These are phyloP conservation scores for Mycena galericulata DNA, from an alignment of 768 basidiomycete genomes.

Conservation along the genomic window DNA sequence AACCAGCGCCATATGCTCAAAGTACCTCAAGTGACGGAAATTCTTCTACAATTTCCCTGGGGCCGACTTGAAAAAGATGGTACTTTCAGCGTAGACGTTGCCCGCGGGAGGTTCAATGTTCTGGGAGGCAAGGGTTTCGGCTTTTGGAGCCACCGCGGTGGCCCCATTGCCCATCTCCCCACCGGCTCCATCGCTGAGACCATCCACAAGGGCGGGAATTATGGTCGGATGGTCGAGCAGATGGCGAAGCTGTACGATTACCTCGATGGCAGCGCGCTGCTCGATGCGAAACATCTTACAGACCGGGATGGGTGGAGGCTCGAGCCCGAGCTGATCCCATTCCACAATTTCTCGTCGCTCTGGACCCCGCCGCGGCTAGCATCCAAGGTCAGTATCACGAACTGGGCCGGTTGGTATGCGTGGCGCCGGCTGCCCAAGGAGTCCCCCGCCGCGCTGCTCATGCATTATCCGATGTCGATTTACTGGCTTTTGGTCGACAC, in stretches of 20 bases:
- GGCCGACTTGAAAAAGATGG: constrained; percentile 56
- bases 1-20: constrained; percentile 39
- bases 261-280: constrained; percentile 49
- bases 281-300: constrained; percentile 40
- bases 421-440: constrained; percentile 54
- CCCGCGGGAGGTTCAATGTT: constrained; percentile 50
- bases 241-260: constrained; percentile 36
- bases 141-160: constrained; percentile 54
- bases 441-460: constrained; percentile 55
- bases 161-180: constrained; percentile 46
- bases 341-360: constrained; percentile 44
- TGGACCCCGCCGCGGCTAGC: constrained; percentile 37
- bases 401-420: constrained; percentile 57
- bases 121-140: constrained; percentile 52
- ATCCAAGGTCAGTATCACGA: constrained; percentile 40
- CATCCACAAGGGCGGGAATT: not conserved
- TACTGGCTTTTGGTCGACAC: constrained; percentile 50
- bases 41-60: constrained; percentile 55
- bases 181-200: constrained; percentile 7
- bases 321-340: constrained; percentile 39
- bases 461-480: constrained; percentile 53
- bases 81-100: constrained; percentile 48
- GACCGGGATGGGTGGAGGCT: constrained; percentile 51
- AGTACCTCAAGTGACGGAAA: constrained; percentile 43
- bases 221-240: not conserved